Evolutionary conservation across 1,284 basidiomycete genomes (phyloP), one percentile per base, ranked within the genome.

Genomic region (Bondarzewia mesenterica): DNA sequence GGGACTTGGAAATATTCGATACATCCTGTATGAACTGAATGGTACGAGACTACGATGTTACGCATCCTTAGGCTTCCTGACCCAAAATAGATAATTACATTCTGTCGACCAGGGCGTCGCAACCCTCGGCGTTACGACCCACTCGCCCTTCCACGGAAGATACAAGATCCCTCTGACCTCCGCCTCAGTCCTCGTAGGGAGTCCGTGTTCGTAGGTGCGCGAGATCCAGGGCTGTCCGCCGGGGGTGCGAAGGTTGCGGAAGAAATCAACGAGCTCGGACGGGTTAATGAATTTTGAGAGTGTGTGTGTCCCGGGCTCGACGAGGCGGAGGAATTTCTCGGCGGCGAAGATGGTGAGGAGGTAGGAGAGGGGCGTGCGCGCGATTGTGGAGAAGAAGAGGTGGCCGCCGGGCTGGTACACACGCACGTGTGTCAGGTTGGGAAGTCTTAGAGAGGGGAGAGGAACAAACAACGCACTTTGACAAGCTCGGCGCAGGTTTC

Each of bases 341-440:
- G 94, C 95, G 43, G 93, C 70, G 50, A 94, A 76, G 60, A 99
- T 94, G 10, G 93, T 94, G 23, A 98, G 73, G 52, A 93, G 72
- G 64, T 92, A 92, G 5, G 94, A 77, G 38, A 99, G 77, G 0
- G 91, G 88, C 12, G 94, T 98, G 42, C 96, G 86, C 0, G 93
- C 85, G 58, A 99, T 91, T n/a, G 96, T 99, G 3, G 93, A 96
- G 39, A 99, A 73, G 68, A 98, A 89, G 8, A 99, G 75, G 61
- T 97, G 92, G 1, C 96, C 96, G 7, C 93, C 94, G 3, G 96
- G 95, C 88, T 93, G 59, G 15, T 32, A 42, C n/a, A 46, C 8
- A 26, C 36, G n/a, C n/a, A n/a, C n/a, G 18, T 5, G 44, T 7
- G 18, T 46, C n/a, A 37, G 44, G 6, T 4, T 40, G 21, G 7